Percentiles rank a stretch among this genome's conserved stretches.
phyloP scores from a whole-genome alignment of 2,329 filamentous ascomycete species.

The Cyclaneusma minus region DNA sequence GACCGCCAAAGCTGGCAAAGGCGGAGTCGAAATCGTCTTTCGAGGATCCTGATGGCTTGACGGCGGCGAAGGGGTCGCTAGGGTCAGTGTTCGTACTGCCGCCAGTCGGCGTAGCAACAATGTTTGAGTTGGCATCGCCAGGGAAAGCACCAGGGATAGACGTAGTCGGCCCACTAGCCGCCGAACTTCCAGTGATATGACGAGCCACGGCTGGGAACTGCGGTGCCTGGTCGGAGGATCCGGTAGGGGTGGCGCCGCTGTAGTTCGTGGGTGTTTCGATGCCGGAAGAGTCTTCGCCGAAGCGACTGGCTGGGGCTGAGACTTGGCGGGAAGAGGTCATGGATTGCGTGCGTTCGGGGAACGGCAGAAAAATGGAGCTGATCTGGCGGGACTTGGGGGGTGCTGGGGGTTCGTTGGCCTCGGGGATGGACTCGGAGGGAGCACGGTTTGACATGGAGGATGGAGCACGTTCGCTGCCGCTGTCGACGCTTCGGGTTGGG shows the following conservation, averaged over 20 bases:
- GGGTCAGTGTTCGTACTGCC: constrained; percentile 23
- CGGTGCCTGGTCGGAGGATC: constrained; percentile 14
- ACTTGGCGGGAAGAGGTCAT: constrained; percentile 65
- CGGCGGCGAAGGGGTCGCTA: constrained; percentile 35
- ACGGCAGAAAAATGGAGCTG: constrained; percentile 59
- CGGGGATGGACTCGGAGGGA: constrained; percentile 31
- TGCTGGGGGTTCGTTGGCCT: constrained; percentile 41
- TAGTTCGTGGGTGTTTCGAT: constrained; percentile 22
- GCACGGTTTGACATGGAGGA: constrained; percentile 26
- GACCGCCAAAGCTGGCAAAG: constrained; percentile 54
- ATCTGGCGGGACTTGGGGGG: constrained; percentile 64
- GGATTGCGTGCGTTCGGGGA: constrained; percentile 50
- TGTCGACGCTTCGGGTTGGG: constrained; percentile 20
- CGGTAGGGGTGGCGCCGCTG: constrained; percentile 15
- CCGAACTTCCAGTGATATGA: constrained; percentile 15
- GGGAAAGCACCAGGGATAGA: constrained; percentile 36
- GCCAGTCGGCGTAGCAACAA: constrained; percentile 30
- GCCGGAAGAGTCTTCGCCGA: constrained; percentile 30
- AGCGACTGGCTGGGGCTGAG: constrained; percentile 54
- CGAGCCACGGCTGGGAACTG: constrained; percentile 15
- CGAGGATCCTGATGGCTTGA: constrained; percentile 31
- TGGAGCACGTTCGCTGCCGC: constrained; percentile 25
- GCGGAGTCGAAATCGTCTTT: constrained; percentile 78
- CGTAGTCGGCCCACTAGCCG: constrained; percentile 17
- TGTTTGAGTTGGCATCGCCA: constrained; percentile 26